Conservation (phyloP, 768 basidiomycete species). For the Leucocoprinus leucothites region DNA sequence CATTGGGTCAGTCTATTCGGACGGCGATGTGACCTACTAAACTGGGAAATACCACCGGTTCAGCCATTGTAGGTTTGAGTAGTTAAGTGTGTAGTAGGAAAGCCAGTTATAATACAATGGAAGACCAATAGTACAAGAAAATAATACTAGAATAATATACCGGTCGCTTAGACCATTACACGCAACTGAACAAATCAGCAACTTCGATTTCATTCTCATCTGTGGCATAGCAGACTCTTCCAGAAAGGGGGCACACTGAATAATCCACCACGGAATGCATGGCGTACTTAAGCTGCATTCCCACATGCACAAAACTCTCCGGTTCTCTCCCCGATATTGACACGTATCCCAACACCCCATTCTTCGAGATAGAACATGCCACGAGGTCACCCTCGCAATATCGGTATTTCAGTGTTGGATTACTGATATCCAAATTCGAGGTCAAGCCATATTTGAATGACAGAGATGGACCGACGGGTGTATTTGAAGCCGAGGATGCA, state of each 20-base stretch:
- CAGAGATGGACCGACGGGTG: neutral
- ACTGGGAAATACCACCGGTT: too few species aligned
- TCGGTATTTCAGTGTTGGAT: neutral
- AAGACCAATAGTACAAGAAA: too few species aligned
- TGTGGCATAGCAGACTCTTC: slow-evolving; percentile 2
- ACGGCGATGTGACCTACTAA: too few species aligned
- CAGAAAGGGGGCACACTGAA: slow-evolving; percentile 5
- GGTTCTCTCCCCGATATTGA: neutral
- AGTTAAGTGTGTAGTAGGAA: too few species aligned
- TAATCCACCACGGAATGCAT: neutral
- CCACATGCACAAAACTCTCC: neutral
- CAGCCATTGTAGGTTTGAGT: too few species aligned
- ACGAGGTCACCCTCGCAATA: slow-evolving; percentile 1
- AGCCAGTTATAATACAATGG: too few species aligned
- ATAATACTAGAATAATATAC: too few species aligned
- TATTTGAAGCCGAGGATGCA: neutral
- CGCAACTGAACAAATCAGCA: slow-evolving; percentile 1
- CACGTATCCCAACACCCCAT: neutral
- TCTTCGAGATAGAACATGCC: neutral
- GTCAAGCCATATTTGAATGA: neutral
- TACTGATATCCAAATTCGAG: neutral
- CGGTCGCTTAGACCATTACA: too few species aligned
- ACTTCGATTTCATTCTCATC: neutral
- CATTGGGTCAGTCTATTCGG: too few species aligned
- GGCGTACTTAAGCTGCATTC: neutral